Evolutionary conservation across 2,329 filamentous ascomycete species (phyloP).

Genomic region (Talaromyces amestolkiae): DNA sequence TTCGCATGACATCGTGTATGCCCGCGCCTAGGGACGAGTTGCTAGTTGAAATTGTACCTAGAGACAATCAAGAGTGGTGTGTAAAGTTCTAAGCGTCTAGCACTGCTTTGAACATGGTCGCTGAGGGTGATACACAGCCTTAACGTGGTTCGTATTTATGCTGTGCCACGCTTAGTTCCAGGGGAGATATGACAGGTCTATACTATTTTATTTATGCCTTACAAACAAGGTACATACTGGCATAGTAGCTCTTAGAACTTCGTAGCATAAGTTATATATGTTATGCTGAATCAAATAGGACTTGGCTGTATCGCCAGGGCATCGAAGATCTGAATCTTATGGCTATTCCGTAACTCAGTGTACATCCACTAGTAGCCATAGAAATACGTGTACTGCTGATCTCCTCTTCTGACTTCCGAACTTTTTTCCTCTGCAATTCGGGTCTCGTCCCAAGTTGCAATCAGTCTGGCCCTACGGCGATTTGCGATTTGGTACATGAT

Average conservation of each 20-base stretch:
- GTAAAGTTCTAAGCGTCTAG: not conserved
- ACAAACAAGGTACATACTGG: too few species aligned
- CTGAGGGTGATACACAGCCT: not conserved
- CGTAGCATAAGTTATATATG: not conserved
- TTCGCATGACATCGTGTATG: constrained; percentile 6
- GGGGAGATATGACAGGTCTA: too few species aligned
- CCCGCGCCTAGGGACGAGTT: not conserved
- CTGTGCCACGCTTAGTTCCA: not conserved
- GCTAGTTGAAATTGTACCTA: constrained; percentile 1
- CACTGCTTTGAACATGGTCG: not conserved
- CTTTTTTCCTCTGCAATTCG: not conserved
- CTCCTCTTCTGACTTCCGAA: not conserved
- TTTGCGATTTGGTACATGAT: not conserved
- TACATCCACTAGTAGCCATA: not conserved
- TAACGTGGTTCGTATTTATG: not conserved
- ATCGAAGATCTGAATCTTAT: not conserved
- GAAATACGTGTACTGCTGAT: not conserved
- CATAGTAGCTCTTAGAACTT: too few species aligned
- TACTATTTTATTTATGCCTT: too few species aligned
- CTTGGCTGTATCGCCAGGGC: not conserved
- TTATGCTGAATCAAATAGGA: not conserved
- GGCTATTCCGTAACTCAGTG: not conserved
- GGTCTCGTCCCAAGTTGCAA: not conserved
- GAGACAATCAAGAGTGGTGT: not conserved
- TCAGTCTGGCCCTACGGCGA: not conserved